phyloP scores from a whole-genome alignment of 345 rosid genomes.

The Acer saccharum region DNA sequence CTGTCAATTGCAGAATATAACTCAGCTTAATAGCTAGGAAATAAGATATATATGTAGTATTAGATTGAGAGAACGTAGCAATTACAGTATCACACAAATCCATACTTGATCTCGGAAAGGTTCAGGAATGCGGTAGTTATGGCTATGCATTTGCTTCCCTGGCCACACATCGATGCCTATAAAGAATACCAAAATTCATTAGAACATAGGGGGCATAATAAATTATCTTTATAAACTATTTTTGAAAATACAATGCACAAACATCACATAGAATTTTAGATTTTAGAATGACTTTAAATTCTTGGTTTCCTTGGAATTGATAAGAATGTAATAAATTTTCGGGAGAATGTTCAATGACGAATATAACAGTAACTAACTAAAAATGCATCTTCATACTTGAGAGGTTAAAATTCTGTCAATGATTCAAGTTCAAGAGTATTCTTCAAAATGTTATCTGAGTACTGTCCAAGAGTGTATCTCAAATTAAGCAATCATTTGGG shows the following conservation, averaged over 20 bases:
- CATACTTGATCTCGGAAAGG: constrained; percentile 64
- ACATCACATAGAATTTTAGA: neutral
- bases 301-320: neutral
- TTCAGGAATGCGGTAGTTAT: constrained; percentile 70
- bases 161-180: constrained; percentile 82
- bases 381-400: no score
- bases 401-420: neutral
- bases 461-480: neutral
- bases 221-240: neutral
- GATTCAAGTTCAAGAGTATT: neutral
- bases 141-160: constrained; percentile 88
- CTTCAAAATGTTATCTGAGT: neutral
- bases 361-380: neutral
- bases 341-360: neutral
- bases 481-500: no score
- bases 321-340: no score
- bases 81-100: neutral
- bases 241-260: neutral
- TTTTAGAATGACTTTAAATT: neutral
- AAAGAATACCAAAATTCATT: neutral
- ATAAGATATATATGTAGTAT: neutral
- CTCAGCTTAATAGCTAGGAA: no score
- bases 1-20: constrained; percentile 29
- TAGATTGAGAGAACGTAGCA: neutral
- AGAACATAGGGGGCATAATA: neutral